phyloP scores from a whole-genome alignment of 495 filamentous ascomycete genomes.

The Penicillium flavigenum region DNA sequence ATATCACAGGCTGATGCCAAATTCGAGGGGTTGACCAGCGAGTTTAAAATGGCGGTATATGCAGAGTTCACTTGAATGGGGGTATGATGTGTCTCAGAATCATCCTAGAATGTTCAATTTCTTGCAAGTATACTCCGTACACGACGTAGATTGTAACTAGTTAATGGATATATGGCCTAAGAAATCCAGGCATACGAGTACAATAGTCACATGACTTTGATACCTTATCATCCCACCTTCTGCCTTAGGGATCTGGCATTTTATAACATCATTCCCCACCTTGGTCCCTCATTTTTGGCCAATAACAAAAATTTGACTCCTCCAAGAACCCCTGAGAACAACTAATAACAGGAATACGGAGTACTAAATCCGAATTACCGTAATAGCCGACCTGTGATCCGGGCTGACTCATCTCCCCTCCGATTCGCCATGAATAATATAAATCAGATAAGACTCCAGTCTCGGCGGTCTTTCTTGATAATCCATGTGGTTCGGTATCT shows the following conservation, averaged over 20 bases:
- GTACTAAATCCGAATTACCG: not conserved
- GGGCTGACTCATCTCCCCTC: not conserved
- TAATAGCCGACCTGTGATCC: not conserved
- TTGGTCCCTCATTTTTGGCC: not conserved
- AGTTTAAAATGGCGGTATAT: constrained; percentile 1
- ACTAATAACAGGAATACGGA: not conserved
- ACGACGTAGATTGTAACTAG: not conserved
- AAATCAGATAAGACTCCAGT: constrained; percentile 14
- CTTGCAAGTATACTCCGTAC: no score
- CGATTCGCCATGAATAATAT: not conserved
- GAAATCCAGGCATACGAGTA: not conserved
- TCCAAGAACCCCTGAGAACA: not conserved
- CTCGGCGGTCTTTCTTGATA: constrained; percentile 45
- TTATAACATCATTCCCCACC: constrained; percentile 1
- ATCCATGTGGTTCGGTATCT: constrained; percentile 48
- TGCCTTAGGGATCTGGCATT: not conserved
- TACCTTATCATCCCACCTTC: not conserved
- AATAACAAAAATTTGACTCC: not conserved
- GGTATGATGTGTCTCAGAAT: not conserved
- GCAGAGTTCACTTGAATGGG: not conserved
- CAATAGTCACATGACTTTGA: not conserved
- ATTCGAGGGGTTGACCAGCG: constrained; percentile 1
- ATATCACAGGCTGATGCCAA: constrained; percentile 1
- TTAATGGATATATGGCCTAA: no score
- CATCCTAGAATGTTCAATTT: no score